These are phyloP conservation scores for Phoenix dactylifera DNA, from an alignment of 176 grass and related monocot genomes.

Conservation along the genomic window DNA sequence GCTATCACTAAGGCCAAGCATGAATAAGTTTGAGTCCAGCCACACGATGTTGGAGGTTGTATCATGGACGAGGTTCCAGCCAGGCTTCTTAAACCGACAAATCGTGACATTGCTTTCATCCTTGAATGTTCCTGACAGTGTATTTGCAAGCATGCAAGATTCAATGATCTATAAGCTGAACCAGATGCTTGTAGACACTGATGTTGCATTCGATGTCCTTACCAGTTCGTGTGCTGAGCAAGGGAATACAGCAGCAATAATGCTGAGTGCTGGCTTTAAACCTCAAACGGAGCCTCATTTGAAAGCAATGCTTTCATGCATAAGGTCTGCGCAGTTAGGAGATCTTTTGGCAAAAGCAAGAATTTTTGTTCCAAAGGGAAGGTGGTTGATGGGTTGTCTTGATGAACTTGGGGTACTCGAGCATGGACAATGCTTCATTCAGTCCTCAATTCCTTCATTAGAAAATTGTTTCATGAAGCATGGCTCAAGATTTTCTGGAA, in stretches of 20 bases:
- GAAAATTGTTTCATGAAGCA: conserved; percentile 68
- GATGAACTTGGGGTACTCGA: conserved; percentile 75
- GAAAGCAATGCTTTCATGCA: conserved; percentile 60
- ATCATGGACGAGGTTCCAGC: conserved; percentile 74
- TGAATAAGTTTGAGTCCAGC: conserved; percentile 70
- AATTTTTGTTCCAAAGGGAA: conserved; percentile 76
- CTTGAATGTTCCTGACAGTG: conserved; percentile 43
- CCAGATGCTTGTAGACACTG: conserved; percentile 42
- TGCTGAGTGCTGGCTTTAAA: conserved; percentile 73
- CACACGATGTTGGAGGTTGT: conserved; percentile 69
- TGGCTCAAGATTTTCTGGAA: conserved; percentile 35
- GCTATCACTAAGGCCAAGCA: conserved; percentile 63
- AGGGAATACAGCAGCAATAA: conserved; percentile 56
- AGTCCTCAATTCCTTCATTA: conserved; percentile 38
- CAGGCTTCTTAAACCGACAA: conserved; percentile 85
- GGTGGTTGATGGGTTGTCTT: conserved; percentile 92
- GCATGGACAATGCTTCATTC: conserved; percentile 85
- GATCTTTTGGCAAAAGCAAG: conserved; percentile 65
- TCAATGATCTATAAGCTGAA: conserved; percentile 59
- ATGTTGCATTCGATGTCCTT: conserved; percentile 65
- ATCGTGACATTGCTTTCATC: conserved; percentile 75
- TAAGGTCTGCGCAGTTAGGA: conserved; percentile 57
- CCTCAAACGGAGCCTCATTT: conserved; percentile 74
- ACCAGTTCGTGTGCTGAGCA: conserved; percentile 70
- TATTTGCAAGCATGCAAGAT: conserved; percentile 61